Percentiles rank a stretch among this genome's conserved stretches.
Conservation (phyloP, 163 green algal genomes). For the Chlorella variabilis region DNA sequence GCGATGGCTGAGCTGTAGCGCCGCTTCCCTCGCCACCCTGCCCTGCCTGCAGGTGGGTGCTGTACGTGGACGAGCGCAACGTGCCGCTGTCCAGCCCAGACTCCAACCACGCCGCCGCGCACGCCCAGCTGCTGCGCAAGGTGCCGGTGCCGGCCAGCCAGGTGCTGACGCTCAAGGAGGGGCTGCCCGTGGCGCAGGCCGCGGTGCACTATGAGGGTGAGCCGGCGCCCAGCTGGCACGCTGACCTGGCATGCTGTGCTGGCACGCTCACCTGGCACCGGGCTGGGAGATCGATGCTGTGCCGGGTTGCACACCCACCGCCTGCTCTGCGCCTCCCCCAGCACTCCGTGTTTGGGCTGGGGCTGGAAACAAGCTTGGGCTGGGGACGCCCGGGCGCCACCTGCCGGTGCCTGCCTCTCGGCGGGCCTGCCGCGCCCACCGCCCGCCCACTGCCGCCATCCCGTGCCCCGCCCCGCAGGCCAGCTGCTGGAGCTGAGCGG, state of each 20-base stretch:
- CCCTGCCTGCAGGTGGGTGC: conserved; percentile 52
- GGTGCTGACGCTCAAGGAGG: conserved; percentile 77
- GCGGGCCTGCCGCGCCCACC: too few species aligned
- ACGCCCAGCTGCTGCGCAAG: conserved; percentile 80
- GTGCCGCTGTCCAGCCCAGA: conserved; percentile 78
- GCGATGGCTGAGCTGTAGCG: too few species aligned
- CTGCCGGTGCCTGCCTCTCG: too few species aligned
- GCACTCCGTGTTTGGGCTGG: too few species aligned
- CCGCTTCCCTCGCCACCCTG: not conserved
- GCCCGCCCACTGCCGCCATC: not conserved
- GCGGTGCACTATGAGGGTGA: conserved; percentile 84
- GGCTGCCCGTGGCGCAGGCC: conserved; percentile 71
- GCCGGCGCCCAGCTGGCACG: too few species aligned
- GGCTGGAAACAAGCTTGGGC: too few species aligned
- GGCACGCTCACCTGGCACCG: too few species aligned
- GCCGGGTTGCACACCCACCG: too few species aligned
- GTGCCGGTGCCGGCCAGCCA: conserved; percentile 50
- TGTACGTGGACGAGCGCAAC: conserved; percentile 92
- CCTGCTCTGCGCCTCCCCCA: too few species aligned
- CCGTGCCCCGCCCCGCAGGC: conserved; percentile 31
- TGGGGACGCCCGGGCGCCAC: too few species aligned
- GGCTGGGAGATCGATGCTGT: too few species aligned
- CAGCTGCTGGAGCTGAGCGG: conserved; percentile 68
- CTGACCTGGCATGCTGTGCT: too few species aligned
- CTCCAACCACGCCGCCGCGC: conserved; percentile 78